Evolutionary conservation across 2,329 filamentous ascomycete species (phyloP), one percentile per base, ranked within the genome.

Genomic region (Stachybotrys elegans): DNA sequence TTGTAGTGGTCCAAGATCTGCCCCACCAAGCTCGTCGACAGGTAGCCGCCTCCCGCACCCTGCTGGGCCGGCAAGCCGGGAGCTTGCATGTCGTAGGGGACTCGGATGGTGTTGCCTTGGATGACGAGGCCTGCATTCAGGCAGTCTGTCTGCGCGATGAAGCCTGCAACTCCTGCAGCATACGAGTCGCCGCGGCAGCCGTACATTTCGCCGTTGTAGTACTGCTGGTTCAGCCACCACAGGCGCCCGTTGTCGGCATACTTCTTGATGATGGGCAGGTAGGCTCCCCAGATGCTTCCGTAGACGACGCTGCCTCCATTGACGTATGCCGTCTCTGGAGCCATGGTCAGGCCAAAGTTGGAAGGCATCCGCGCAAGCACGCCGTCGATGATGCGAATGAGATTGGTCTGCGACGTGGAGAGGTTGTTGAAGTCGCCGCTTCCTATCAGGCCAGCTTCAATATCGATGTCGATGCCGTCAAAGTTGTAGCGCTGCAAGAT

Each of bases 271-370:
- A 65, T 61, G 41, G 61, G 61, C 8, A 65, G 55, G 44, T 65
- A 65, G 5, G 61, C 50, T 36, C 61, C 61, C 61, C 61, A 65
- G 50, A 63, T 63, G 42, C 57, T 59, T 20, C 60, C 60, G 45
- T 59, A 65, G 1, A 42, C 48, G 6, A 64, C 48, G 34, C 52
- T 52, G 19, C 57, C 62, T 7, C 62, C 62, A 0, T 60, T 65
- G 3, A 65, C 62, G 43, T 65, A 65, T 3, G 62, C 61, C 12
- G 59, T 68, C 46, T 65, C 63, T 6, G 60, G 61, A 5, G 63
- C 63, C 54, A 67, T 79, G 29, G 75, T 81, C 36, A 81, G 72
- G 17, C 82, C 81, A 11, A 72, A 74, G 21, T 62, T 84, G 43
- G 71, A 76, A 60, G 81, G 81, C 40, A 79, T 73, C 50, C 72